These are phyloP conservation scores for Stephania japonica DNA, from an alignment of 164 flowering plant species.

Conservation along the genomic window DNA sequence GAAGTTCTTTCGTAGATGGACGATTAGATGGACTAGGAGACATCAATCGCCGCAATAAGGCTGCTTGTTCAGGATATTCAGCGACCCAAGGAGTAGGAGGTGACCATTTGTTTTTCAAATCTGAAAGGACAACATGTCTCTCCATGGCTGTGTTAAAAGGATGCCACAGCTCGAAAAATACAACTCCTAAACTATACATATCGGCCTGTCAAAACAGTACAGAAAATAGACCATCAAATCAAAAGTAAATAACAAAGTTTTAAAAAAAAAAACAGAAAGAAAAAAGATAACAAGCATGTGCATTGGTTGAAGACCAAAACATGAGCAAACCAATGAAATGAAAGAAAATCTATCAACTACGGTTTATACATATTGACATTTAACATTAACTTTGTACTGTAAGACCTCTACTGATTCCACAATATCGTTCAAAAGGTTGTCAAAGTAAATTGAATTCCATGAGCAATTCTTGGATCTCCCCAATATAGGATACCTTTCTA, in stretches of 20 bases:
- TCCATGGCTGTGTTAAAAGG: slow-evolving; percentile 96
- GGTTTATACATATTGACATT: too few species aligned
- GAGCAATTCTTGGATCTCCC: not conserved
- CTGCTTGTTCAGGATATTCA: slow-evolving; percentile 80
- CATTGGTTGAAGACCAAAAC: not conserved
- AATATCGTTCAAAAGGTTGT: not conserved
- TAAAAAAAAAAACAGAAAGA: not conserved
- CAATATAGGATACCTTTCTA: too few species aligned
- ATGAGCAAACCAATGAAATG: not conserved
- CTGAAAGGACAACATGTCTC: slow-evolving; percentile 66
- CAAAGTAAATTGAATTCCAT: not conserved
- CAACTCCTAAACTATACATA: slow-evolving; percentile 93
- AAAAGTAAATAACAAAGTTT: not conserved
- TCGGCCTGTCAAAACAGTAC: slow-evolving; percentile 57
- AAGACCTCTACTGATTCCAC: not conserved
- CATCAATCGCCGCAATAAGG: slow-evolving; percentile 62
- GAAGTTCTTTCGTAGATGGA: slow-evolving; percentile 82
- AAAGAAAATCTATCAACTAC: not conserved
- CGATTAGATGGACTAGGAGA: slow-evolving; percentile 90
- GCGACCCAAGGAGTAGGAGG: slow-evolving; percentile 77
- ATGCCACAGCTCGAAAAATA: slow-evolving; percentile 93
- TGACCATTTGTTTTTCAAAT: slow-evolving; percentile 68
- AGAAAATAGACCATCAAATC: not conserved
- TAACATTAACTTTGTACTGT: not conserved
- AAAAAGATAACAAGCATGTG: not conserved